Conservation (phyloP, 257 asterid species). For the Solanum corneliomulleri region DNA sequence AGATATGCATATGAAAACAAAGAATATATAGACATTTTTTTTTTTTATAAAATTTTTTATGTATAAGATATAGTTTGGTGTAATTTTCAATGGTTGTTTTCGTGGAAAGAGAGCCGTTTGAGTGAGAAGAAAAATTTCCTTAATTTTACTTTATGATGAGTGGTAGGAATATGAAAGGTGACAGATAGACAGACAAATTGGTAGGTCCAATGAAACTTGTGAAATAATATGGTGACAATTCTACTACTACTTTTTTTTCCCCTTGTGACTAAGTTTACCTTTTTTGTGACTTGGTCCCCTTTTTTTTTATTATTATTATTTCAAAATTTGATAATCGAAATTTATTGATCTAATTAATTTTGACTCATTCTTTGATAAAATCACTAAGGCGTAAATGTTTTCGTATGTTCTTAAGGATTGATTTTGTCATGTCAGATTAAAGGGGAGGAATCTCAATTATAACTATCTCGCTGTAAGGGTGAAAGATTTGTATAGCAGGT, state of each 20-base stretch:
- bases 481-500: not conserved
- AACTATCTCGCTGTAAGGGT: not conserved
- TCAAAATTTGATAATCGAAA: not conserved
- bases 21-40: not conserved
- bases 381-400: not conserved
- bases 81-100: not conserved
- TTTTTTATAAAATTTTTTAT: too few relatives aligned
- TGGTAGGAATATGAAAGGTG: not conserved
- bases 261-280: too few relatives aligned
- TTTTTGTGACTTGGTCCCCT: not conserved
- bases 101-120: not conserved
- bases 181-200: not conserved
- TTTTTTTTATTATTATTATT: not conserved
- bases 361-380: not conserved
- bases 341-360: not conserved
- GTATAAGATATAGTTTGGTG: not conserved
- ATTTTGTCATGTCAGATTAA: not conserved
- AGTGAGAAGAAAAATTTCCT: not conserved
- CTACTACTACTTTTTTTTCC: not conserved
- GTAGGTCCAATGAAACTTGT: not conserved
- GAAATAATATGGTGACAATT: not conserved
- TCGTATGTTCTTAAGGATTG: not conserved
- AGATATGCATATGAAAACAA: not conserved
- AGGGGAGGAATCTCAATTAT: not conserved
- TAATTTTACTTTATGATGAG: not conserved